These are phyloP conservation scores for Aureobasidium sp. DNA, from an alignment of 2,329 filamentous ascomycete species.

Conservation along the genomic window DNA sequence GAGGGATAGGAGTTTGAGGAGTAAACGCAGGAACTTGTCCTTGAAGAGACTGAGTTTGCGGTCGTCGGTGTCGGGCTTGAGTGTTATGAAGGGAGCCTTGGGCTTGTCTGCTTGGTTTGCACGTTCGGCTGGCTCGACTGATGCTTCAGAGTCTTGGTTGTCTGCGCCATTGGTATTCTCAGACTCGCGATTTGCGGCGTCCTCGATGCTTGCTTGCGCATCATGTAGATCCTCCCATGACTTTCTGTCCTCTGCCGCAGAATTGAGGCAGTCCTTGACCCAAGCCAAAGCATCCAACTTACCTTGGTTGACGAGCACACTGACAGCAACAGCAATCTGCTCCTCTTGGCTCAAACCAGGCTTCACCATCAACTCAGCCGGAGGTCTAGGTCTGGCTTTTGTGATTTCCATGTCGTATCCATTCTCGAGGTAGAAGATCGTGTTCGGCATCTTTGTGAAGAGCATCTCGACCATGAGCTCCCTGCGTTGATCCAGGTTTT, in stretches of 20 bases:
- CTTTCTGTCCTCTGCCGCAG: slow-evolving; percentile 64
- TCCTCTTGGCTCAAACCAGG: slow-evolving; percentile 61
- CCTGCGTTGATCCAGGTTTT: slow-evolving; percentile 77
- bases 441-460: slow-evolving; percentile 84
- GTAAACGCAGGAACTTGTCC: slow-evolving; percentile 76
- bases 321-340: slow-evolving; percentile 66
- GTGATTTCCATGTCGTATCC: slow-evolving; percentile 76
- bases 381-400: slow-evolving; percentile 59
- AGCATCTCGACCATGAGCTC: slow-evolving; percentile 79
- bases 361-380: slow-evolving; percentile 77
- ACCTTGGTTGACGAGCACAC: slow-evolving; percentile 71
- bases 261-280: slow-evolving; percentile 65
- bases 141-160: background rate
- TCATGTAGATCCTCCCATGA: slow-evolving; percentile 69
- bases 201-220: slow-evolving; percentile 41
- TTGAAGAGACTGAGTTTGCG: slow-evolving; percentile 74
- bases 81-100: slow-evolving; percentile 45
- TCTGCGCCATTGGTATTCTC: background rate
- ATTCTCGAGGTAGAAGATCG: slow-evolving; percentile 81
- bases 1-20: slow-evolving; percentile 71
- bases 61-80: slow-evolving; percentile 59
- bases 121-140: background rate
- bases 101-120: slow-evolving; percentile 24
- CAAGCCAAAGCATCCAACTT: slow-evolving; percentile 71
- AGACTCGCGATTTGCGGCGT: slow-evolving; percentile 21